Base-by-base conservation (phyloP, 176 grass and related monocot species). In the Thalia dealbata region DNA sequence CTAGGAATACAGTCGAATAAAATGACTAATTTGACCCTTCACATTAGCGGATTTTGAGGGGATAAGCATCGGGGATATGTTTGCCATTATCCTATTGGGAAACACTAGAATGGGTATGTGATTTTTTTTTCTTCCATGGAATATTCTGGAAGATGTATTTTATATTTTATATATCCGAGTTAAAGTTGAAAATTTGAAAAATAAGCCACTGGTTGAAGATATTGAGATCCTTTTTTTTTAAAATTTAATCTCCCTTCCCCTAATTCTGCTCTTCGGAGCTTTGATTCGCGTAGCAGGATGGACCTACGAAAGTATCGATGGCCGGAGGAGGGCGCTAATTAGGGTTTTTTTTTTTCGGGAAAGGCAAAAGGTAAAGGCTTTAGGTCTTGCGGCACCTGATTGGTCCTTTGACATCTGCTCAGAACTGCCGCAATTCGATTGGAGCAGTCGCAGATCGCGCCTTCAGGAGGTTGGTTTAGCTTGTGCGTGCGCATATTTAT, bases 381-480 rank as follows among this genome's bases (percentile, higher is more conserved):
- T 32, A 35, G 28, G 63, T 14, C 63, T 66, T 66, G 63, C 28
- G 19, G 26, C 27, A 11, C 38, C 63, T 66, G 15, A 66, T 66
- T 66, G 63, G 63, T 35, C 63, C 63, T 66, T 38, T 14, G 28
- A 66, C 63, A 7, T 66, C 29, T 66, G 63, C 32, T 3, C 26
- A 66, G 29, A 32, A 11, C 63, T 66, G 63, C 63, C 29, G 63
- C 63, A 19, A 38, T 66, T 35, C 29, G 29, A 41, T 66, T 35
- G 63, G 29, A 66, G 63, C 6, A 66, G 63, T 32, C 63, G 26
- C 35, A 41, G 63, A 66, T 66, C 63, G 27, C 63, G 63, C 15
- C 29, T 41, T 66, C 29, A 16, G 18, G 3, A 30, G 63, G 63
- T 66, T 66, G 3, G 63, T 22, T 26, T 25, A 11, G 58, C 25